Conservation (phyloP, 139 green algal species). For the Asterochloris sp. region DNA sequence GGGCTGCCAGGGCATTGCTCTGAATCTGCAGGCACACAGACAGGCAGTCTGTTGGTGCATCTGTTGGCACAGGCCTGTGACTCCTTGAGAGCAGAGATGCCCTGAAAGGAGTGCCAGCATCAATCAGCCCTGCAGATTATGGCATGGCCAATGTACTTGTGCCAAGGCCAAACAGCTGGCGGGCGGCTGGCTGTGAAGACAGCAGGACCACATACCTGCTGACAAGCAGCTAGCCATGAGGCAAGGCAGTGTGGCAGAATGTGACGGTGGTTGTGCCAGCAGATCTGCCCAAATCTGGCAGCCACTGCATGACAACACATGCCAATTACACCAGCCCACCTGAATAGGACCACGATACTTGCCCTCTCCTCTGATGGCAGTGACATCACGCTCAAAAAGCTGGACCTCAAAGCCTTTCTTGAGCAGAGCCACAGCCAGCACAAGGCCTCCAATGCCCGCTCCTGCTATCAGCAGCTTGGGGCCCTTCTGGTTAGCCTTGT, state of each 20-base stretch:
- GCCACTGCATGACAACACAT: not conserved
- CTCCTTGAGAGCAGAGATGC: no score
- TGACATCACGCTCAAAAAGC: constrained; percentile 90
- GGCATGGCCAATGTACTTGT: no score
- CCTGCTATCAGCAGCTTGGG: constrained; percentile 49
- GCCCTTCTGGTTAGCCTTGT: constrained; percentile 8
- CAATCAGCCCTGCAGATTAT: no score
- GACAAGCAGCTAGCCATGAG: no score
- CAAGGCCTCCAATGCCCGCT: constrained; percentile 72
- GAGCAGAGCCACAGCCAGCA: constrained; percentile 77
- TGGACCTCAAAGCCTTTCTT: constrained; percentile 79
- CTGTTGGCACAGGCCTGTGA: no score
- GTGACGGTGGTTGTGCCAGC: no score
- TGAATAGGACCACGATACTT: constrained; percentile 95
- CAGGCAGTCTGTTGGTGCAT: not conserved
- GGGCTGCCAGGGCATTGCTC: constrained; percentile 82
- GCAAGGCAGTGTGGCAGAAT: no score
- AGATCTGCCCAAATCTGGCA: not conserved
- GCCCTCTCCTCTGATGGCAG: constrained; percentile 87
- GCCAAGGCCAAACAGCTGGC: no score
- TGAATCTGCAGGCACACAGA: constrained; percentile 63
- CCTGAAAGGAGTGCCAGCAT: no score
- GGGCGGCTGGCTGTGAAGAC: no score
- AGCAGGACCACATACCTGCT: no score
- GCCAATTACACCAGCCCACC: constrained; percentile 29